phyloP scores from a whole-genome alignment of 2,329 filamentous ascomycete genomes.

The Botrytis hyacinthi region DNA sequence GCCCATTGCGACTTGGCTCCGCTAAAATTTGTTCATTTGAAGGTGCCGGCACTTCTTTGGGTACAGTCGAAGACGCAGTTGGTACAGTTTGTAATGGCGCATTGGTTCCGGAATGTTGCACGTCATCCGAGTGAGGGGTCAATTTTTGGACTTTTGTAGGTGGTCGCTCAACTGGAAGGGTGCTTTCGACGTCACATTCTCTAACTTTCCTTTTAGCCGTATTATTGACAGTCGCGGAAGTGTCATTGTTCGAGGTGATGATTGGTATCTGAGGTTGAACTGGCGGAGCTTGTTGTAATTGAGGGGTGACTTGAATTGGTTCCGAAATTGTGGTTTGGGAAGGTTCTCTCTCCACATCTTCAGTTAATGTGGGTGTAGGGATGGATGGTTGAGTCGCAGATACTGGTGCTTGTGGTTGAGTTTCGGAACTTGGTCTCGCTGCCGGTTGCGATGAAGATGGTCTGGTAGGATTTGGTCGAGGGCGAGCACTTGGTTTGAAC shows the following conservation, averaged over 20 bases:
- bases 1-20: not conserved
- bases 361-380: constrained; percentile 1
- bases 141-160: constrained; percentile 14
- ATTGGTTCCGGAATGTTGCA: not conserved
- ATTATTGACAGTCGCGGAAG: not conserved
- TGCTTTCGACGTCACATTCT: not conserved
- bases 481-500: constrained; percentile 67
- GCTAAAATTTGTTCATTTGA: not conserved
- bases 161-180: not conserved
- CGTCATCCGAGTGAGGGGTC: constrained; percentile 9
- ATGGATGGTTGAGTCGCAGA: constrained; percentile 27
- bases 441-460: constrained; percentile 42
- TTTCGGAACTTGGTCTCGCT: constrained; percentile 42
- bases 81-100: not conserved
- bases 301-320: constrained; percentile 11
- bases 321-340: not conserved
- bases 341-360: constrained; percentile 2
- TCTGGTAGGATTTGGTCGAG: constrained; percentile 50
- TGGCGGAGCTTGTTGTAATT: not conserved
- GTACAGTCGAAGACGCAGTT: not conserved
- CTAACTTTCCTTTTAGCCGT: constrained; percentile 11
- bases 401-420: constrained; percentile 37
- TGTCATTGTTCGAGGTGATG: not conserved
- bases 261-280: constrained; percentile 1
- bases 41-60: not conserved